phyloP scores from a whole-genome alignment of 306 rosid species.

The Cucumis melo region DNA sequence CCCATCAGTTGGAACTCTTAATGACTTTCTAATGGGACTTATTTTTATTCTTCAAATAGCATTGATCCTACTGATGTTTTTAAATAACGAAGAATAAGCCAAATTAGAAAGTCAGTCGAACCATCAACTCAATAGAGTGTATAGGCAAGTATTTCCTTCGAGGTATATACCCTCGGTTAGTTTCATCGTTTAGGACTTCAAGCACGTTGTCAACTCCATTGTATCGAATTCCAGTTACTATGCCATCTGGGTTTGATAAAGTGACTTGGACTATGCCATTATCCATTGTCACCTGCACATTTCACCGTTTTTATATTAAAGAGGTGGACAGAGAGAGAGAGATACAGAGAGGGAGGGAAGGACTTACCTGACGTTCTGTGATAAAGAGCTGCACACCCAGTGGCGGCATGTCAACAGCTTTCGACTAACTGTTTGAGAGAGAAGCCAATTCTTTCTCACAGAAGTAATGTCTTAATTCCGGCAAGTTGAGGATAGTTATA shows the following conservation, averaged over 20 bases:
- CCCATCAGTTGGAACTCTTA: neutral
- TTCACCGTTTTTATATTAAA: neutral
- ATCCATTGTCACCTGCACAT: constrained; percentile 25
- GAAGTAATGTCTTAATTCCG: neutral
- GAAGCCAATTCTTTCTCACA: neutral
- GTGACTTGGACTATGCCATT: constrained; percentile 26
- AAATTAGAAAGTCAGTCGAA: neutral
- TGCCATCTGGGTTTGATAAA: constrained; percentile 31
- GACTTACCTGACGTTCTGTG: neutral
- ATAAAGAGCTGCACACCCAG: neutral
- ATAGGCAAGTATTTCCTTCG: neutral
- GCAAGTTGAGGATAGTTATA: neutral
- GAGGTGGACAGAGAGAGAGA: neutral
- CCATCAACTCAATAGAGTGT: neutral
- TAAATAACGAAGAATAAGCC: neutral
- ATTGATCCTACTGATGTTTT: neutral
- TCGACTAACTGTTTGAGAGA: neutral
- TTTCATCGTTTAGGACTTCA: constrained; percentile 19
- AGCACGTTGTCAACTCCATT: constrained; percentile 27
- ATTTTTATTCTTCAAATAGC: neutral
- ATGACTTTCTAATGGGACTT: neutral
- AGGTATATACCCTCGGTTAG: constrained; percentile 22
- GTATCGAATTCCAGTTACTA: constrained; percentile 22
- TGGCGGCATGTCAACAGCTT: neutral
- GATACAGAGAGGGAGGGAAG: neutral